Base-by-base conservation (phyloP, 805 yeast genomes). In the Candida nonsorbophila region DNA sequence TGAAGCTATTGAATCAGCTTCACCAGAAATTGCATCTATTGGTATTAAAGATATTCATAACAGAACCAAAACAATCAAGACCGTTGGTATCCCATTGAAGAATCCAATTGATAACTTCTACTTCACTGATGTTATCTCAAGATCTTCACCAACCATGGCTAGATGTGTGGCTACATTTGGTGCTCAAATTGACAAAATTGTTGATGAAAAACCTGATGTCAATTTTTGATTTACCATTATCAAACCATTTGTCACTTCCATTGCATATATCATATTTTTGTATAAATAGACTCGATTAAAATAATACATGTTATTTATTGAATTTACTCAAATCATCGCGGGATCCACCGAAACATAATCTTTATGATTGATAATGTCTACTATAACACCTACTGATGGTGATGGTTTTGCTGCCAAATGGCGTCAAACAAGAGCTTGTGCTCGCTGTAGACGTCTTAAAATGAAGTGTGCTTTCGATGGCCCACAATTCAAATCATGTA, bases 121-220 rank as follows among this genome's bases (percentile, higher is more conserved):
- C 68, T 81, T 84, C 71, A 84, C 95, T 20, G 90, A 85, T 56
- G 84, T 83, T 38, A 80, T 84, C 43, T 80, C 94, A 14, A 74
- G 94, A 67, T 76, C 84, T 33, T 84, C 94, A 28, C 84, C 86
- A 41, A 85, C 94, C 17, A 85, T 84, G 94, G 94, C 94, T 23
- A 79, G 73, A 62, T 82, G 94, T 67, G 77, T 86, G 36, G 71
- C 80, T 31, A 63, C 80, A 33, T 78, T 79, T 49, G 84, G 84
- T 30, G 72, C 79, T 33, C 72, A 75, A 59, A 64, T 76, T 41
- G 84, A 77, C 40, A 77, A 77, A 53, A 55, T 66, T 31, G 52
- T 53, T 36, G 82, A 76, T 53, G 71, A 55, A 28, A 54, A 52
- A 37, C 69, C 70, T 28, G 60, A 56, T 37, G 51, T 63, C 42